Conservation (phyloP, 768 basidiomycete species). For the Leccinellum luteum region DNA sequence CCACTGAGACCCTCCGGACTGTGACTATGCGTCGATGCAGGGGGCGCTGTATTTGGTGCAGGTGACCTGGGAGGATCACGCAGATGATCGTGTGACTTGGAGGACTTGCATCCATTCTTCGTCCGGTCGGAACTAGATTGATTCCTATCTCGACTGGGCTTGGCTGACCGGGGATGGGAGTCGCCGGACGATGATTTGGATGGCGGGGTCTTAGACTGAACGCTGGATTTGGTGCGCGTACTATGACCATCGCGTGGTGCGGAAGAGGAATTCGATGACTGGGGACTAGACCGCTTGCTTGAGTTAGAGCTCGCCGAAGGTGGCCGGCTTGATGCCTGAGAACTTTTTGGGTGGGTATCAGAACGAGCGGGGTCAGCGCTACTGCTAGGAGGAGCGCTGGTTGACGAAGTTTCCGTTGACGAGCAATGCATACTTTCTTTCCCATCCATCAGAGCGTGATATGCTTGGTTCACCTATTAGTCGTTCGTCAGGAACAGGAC, state of each 20-base stretch:
- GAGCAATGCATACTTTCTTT: slow-evolving; percentile 31
- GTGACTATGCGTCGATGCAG: slow-evolving; percentile 13
- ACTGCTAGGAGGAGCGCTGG: slow-evolving; percentile 16
- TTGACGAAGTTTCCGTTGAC: slow-evolving; percentile 27
- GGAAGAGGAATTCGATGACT: slow-evolving; percentile 12
- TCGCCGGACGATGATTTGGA: slow-evolving; percentile 13
- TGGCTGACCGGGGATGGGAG: slow-evolving; percentile 15
- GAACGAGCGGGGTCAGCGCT: slow-evolving; percentile 22
- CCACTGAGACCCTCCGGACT: slow-evolving; percentile 8
- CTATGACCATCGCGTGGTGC: slow-evolving; percentile 11
- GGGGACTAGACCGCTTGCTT: slow-evolving; percentile 19
- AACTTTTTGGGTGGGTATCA: slow-evolving; percentile 19
- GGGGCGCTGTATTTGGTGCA: slow-evolving; percentile 2
- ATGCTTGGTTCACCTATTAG: slow-evolving; percentile 52
- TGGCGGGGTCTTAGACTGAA: slow-evolving; percentile 13
- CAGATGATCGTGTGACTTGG: slow-evolving; percentile 24
- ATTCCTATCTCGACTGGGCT: slow-evolving; percentile 11
- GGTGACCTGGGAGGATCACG: slow-evolving; percentile 18
- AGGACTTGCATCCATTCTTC: slow-evolving; percentile 15
- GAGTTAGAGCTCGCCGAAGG: slow-evolving; percentile 31
- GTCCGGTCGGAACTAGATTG: slow-evolving; percentile 18
- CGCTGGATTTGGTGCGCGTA: slow-evolving; percentile 7
- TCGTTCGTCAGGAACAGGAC: neutral
- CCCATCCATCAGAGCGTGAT: slow-evolving; percentile 50
- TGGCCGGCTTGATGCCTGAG: slow-evolving; percentile 29